Percentiles rank a stretch among this genome's conserved stretches.
These are phyloP conservation scores for Tulasnella sp. DNA, from an alignment of 768 basidiomycete species.

Conservation along the genomic window DNA sequence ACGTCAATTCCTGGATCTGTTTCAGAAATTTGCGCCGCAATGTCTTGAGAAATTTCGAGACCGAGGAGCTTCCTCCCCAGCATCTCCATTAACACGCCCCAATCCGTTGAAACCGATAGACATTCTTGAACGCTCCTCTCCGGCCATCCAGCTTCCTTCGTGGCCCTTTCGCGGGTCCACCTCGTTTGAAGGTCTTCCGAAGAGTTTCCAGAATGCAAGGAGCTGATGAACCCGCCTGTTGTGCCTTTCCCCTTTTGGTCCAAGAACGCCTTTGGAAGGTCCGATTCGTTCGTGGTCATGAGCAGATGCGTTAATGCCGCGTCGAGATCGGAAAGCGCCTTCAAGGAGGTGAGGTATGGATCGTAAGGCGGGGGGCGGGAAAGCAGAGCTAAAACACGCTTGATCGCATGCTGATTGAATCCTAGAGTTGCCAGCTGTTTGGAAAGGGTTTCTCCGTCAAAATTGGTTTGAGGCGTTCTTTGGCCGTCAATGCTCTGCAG, in stretches of 20 bases:
- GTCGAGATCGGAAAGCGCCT: conserved; percentile 56
- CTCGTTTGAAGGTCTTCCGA: conserved; percentile 60
- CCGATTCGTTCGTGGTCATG: conserved; percentile 79
- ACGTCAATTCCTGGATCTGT: conserved; percentile 26
- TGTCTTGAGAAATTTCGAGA: conserved; percentile 32
- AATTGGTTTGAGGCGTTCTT: conserved; percentile 19
- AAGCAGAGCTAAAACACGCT: conserved; percentile 31
- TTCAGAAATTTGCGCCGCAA: background rate
- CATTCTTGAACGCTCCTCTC: conserved; percentile 60
- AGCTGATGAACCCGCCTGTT: conserved; percentile 64
- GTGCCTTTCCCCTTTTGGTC: conserved; percentile 43
- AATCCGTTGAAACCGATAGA: conserved; percentile 38
- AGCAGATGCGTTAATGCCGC: conserved; percentile 82
- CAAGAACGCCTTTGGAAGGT: conserved; percentile 71
- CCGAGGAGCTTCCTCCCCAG: conserved; percentile 57
- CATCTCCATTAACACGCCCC: conserved; percentile 52
- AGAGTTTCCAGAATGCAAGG: conserved; percentile 46
- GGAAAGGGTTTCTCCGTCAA: conserved; percentile 46
- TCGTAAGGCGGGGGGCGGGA: conserved; percentile 30
- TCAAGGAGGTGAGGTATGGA: conserved; percentile 57
- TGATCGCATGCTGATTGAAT: conserved; percentile 48
- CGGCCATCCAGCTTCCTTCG: conserved; percentile 84
- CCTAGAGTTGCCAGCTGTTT: conserved; percentile 60
- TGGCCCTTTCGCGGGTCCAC: conserved; percentile 75
- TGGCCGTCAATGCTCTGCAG: background rate